phyloP scores from a whole-genome alignment of 306 rosid species.

The Trifolium pratense region DNA sequence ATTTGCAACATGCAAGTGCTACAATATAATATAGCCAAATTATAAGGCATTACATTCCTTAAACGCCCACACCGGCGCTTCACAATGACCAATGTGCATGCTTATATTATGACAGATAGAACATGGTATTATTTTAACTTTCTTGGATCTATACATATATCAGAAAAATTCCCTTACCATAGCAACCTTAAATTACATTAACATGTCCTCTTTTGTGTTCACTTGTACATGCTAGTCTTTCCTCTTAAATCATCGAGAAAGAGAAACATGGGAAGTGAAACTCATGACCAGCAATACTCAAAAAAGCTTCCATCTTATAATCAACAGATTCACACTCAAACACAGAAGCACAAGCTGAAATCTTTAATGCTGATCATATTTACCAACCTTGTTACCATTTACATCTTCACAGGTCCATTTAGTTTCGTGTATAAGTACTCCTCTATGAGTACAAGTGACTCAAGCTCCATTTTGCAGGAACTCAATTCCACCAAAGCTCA shows the following conservation, averaged over 20 bases:
- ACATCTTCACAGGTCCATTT: slow-evolving; percentile 49
- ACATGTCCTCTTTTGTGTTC: slow-evolving; percentile 24
- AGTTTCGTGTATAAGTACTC: slow-evolving; percentile 34
- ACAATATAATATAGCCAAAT: slow-evolving; percentile 7
- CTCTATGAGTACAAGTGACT: slow-evolving; percentile 24
- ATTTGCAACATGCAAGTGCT: slow-evolving; percentile 32
- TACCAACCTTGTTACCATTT: slow-evolving; percentile 54
- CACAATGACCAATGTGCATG: slow-evolving; percentile 45
- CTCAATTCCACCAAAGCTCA: slow-evolving; percentile 53
- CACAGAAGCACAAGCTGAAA: slow-evolving; percentile 44
- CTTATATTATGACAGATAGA: not conserved
- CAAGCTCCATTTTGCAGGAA: slow-evolving; percentile 46
- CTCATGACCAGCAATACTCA: slow-evolving; percentile 41
- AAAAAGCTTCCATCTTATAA: slow-evolving; percentile 41
- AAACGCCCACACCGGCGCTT: slow-evolving; percentile 45
- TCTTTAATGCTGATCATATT: slow-evolving; percentile 42
- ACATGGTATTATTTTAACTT: slow-evolving; percentile 30
- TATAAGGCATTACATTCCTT: slow-evolving; percentile 23
- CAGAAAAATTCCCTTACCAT: slow-evolving; percentile 1
- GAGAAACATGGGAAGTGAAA: slow-evolving; percentile 46
- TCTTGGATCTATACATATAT: slow-evolving; percentile 37
- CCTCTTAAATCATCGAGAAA: slow-evolving; percentile 5
- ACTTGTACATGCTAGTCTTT: not conserved
- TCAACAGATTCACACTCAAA: slow-evolving; percentile 8
- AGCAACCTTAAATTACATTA: slow-evolving; percentile 7